Evolutionary conservation across 2,329 filamentous ascomycete species (phyloP).

Genomic region (Venturia oleaginea): DNA sequence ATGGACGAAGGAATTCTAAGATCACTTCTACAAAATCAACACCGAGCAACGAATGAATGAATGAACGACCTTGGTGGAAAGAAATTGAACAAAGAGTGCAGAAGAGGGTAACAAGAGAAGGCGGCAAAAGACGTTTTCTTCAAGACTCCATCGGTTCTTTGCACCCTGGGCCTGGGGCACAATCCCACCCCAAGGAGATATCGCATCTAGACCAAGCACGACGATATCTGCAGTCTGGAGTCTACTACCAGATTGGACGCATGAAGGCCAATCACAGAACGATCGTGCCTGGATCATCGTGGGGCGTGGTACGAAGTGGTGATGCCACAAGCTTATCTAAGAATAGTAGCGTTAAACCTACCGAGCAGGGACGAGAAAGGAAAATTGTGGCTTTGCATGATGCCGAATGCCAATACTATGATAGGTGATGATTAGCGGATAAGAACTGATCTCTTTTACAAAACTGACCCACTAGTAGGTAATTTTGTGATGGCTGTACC

Average conservation of each 20-base stretch:
- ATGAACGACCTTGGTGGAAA: not conserved
- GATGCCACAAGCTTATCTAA: not conserved
- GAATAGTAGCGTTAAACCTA: not conserved
- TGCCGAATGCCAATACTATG: not conserved
- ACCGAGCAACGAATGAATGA: not conserved
- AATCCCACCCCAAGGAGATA: not conserved
- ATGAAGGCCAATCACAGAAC: not conserved
- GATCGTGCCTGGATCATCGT: not conserved
- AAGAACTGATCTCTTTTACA: not conserved
- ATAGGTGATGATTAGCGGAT: not conserved
- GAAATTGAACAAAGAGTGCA: not conserved
- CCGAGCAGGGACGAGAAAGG: not conserved
- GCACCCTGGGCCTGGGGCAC: not conserved
- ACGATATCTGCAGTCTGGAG: not conserved
- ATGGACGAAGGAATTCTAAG: constrained; percentile 3
- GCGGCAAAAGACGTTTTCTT: not conserved
- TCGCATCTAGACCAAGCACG: not conserved
- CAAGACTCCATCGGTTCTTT: not conserved
- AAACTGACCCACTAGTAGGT: not conserved
- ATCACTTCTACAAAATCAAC: not conserved
- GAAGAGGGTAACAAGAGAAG: not conserved
- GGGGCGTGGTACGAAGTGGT: not conserved
- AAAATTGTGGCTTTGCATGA: not conserved
- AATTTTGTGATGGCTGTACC: not conserved
- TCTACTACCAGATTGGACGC: not conserved